phyloP scores from a whole-genome alignment of 2,329 filamentous ascomycete species.

The Coleophoma crateriformis region DNA sequence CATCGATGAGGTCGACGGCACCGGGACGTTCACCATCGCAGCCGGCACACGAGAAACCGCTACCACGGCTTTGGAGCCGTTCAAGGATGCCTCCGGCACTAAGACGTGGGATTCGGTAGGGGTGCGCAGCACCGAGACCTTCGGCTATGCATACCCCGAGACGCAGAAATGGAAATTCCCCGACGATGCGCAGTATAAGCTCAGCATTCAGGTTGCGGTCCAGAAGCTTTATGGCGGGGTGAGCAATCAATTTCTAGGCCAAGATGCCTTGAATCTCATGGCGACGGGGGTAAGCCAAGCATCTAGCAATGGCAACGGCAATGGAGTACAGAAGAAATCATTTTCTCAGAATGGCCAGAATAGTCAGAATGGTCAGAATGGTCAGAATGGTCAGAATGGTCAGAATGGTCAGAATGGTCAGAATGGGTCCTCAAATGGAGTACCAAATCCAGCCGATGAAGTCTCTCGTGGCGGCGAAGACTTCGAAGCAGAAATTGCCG shows the following conservation, averaged over 20 bases:
- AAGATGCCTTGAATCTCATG: background rate
- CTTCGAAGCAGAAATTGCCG: conserved; percentile 15
- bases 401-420: too few species aligned
- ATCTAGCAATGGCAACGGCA: too few species aligned
- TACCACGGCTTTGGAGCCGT: conserved; percentile 59
- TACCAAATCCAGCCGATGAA: background rate
- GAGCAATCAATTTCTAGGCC: conserved; percentile 7
- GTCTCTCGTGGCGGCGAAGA: conserved; percentile 7
- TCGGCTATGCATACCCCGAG: conserved; percentile 75
- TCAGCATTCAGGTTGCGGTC: conserved; percentile 7
- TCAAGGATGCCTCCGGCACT: conserved; percentile 40
- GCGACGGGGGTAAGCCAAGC: too few species aligned
- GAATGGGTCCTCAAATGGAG: too few species aligned
- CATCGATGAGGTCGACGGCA: conserved; percentile 45
- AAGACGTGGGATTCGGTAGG: conserved; percentile 14
- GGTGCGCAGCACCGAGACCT: conserved; percentile 27
- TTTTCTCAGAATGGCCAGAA: background rate
- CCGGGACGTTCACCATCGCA: conserved; percentile 55
- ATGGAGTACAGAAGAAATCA: background rate
- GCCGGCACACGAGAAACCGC: conserved; percentile 48
- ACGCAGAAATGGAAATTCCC: conserved; percentile 28
- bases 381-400: too few species aligned
- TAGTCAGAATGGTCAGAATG: background rate
- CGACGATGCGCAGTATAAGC: conserved; percentile 10
- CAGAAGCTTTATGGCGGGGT: conserved; percentile 15